Conservation (phyloP, 1,139 yeast species). For the Hemisphaericaspora subhashii region DNA sequence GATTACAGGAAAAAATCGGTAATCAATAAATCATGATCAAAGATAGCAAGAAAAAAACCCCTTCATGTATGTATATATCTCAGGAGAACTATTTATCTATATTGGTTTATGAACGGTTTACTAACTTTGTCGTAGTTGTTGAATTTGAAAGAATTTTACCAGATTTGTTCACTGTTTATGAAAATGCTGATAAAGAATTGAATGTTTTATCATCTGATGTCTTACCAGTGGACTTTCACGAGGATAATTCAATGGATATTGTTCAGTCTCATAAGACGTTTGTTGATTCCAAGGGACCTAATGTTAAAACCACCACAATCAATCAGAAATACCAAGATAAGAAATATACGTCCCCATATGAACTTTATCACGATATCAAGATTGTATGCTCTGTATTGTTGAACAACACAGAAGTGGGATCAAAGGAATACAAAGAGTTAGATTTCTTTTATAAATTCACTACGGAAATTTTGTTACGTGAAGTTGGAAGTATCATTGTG, state of each 20-base stretch:
- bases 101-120: conserved; percentile 1
- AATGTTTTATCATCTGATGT: conserved; percentile 34
- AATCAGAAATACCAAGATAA: conserved; percentile 21
- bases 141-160: conserved; percentile 14
- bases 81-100: not conserved
- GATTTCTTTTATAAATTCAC: conserved; percentile 72
- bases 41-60: conserved; percentile 9
- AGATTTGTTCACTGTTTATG: conserved; percentile 29
- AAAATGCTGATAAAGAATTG: conserved; percentile 31
- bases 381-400: conserved; percentile 57
- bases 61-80: conserved; percentile 11
- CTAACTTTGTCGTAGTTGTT: conserved; percentile 8
- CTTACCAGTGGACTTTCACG: conserved; percentile 50
- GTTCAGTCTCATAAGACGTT: conserved; percentile 40
- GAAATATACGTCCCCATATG: conserved; percentile 47
- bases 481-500: conserved; percentile 48
- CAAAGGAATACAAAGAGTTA: conserved; percentile 54
- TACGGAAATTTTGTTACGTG: conserved; percentile 71
- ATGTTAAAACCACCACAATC: conserved; percentile 21
- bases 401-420: conserved; percentile 51
- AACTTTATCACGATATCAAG: conserved; percentile 72
- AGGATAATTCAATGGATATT: conserved; percentile 42
- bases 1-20: conserved; percentile 5
- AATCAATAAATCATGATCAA: conserved; percentile 11
- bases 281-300: conserved; percentile 23